Percentiles rank a stretch among this genome's conserved stretches.
phyloP scores from a whole-genome alignment of 257 asterid genomes.

The Hygrophila difformis region DNA sequence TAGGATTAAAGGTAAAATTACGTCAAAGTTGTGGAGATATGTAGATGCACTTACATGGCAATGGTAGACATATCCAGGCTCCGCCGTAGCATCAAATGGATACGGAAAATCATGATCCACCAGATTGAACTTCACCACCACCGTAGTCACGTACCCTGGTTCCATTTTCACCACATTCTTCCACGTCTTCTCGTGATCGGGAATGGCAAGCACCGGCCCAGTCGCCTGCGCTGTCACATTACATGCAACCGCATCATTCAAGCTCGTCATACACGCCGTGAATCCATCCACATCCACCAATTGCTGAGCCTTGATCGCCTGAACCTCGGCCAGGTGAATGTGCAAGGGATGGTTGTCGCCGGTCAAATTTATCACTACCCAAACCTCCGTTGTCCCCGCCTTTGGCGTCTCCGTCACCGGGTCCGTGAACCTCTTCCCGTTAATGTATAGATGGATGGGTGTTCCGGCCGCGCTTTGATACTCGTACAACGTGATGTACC shows the following conservation, averaged over 20 bases:
- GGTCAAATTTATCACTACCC: slow-evolving; percentile 46
- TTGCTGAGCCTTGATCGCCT: slow-evolving; percentile 19
- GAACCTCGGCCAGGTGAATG: slow-evolving; percentile 34
- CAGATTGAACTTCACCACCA: slow-evolving; percentile 33
- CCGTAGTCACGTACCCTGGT: slow-evolving; percentile 40
- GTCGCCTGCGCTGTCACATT: slow-evolving; percentile 13
- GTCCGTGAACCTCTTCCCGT: slow-evolving; percentile 31
- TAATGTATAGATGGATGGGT: slow-evolving; percentile 33
- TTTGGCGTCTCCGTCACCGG: slow-evolving; percentile 40
- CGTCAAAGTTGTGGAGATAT: too few relatives aligned
- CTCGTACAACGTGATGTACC: slow-evolving; percentile 41
- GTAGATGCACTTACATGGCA: slow-evolving; percentile 40
- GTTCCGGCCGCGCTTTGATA: slow-evolving; percentile 25
- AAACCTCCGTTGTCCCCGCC: slow-evolving; percentile 35
- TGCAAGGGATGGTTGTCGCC: slow-evolving; percentile 53
- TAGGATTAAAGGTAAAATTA: too few relatives aligned
- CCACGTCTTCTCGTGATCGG: slow-evolving; percentile 39
- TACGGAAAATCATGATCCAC: slow-evolving; percentile 37
- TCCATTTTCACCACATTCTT: slow-evolving; percentile 46
- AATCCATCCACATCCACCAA: slow-evolving; percentile 27
- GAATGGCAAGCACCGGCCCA: slow-evolving; percentile 21
- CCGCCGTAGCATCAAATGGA: slow-evolving; percentile 40
- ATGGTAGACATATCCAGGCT: slow-evolving; percentile 55
- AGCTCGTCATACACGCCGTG: slow-evolving; percentile 27
- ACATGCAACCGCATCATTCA: slow-evolving; percentile 31